Evolutionary conservation across 176 grass and related monocot species (phyloP), one percentile per base, ranked within the genome.

Genomic region (Bolboschoenus planiculmis): DNA sequence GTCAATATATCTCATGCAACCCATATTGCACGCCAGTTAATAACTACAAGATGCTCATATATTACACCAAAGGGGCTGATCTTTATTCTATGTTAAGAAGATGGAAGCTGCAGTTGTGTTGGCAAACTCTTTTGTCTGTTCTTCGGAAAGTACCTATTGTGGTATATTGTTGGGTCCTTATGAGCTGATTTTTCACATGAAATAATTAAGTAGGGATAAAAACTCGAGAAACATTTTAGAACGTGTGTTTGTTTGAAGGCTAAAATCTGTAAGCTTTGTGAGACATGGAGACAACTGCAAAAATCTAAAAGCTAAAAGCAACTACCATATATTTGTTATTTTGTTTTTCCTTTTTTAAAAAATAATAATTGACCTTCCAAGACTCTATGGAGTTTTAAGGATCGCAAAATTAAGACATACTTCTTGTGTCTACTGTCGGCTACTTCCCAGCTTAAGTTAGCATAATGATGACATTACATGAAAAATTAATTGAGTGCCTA

Each of bases 281-380:
- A 46, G 13, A 1, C 68, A 74, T 74, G 23, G 70, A 74, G 36
- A 74, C 23, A 23, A 74, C 23, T 47, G 23, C n/a, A 74, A 47
- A 74, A 74, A 77, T 46, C 72, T 73, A 15, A 65, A 7, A 65
- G 30, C 61, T 65, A 70, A 70, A 66, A 70, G 20, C 34, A 70
- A 70, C 37, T 40, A 70, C 36, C 36, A 42, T 70, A 70, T 40
- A 40, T 40, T 70, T 40, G 40, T 21, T n/a, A 9, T 70, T 43
- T 70, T 3, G 7, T 39, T 36, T 43, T 70, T 40, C 36, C 36
- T 70, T 70, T n/a, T n/a, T n/a, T n/a, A n/a, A n/a, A n/a, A 70
- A 35, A 18, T 70, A 63, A 77, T n/a, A 53, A 27, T 73, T 73
- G 68, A 26, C 68, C 68, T 73, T 73, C 23, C 40, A 73, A 27